A percentile compares a stretch with the other conserved stretches of the same genome.
Evolutionary conservation across 495 filamentous ascomycete species (phyloP).

Genomic region (Bathelium albidoporum): DNA sequence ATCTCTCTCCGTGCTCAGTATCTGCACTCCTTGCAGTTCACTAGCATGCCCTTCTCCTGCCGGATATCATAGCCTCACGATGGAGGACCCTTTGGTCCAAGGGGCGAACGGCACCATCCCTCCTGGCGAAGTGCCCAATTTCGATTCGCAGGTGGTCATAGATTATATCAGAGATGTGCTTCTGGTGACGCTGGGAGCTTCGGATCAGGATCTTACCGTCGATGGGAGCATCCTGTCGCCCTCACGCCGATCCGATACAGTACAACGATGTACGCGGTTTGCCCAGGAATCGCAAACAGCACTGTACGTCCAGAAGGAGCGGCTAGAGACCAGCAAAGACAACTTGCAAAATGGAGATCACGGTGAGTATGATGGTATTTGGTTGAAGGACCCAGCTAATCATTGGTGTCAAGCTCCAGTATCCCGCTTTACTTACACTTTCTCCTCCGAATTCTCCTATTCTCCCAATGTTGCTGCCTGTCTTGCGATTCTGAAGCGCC

Average conservation of each 20-base stretch:
- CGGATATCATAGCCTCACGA: conserved; percentile 10
- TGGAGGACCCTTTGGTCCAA: conserved; percentile 32
- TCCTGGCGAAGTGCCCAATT: conserved; percentile 29
- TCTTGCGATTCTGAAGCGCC: conserved; percentile 80
- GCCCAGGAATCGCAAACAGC: conserved; percentile 76
- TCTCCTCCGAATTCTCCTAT: conserved; percentile 71
- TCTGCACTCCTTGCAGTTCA: not conserved
- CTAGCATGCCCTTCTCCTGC: not conserved
- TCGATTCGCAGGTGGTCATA: conserved; percentile 55
- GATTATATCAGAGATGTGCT: conserved; percentile 72
- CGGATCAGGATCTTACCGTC: conserved; percentile 64
- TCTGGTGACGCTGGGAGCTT: conserved; percentile 75
- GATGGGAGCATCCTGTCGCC: conserved; percentile 73
- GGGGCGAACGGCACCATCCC: conserved; percentile 22
- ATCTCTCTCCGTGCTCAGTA: not conserved
- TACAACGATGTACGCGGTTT: conserved; percentile 80
- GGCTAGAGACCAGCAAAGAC: conserved; percentile 24
- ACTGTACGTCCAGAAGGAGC: conserved; percentile 82
- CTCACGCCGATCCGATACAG: conserved; percentile 58
- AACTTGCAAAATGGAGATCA: conserved; percentile 32
- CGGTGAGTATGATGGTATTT: conserved; percentile 22
- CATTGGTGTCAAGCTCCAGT: not conserved
- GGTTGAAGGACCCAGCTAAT: not conserved
- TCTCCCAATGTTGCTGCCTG: conserved; percentile 70
- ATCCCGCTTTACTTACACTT: conserved; percentile 53